A percentile compares a stretch with the other conserved stretches of the same genome.
Evolutionary conservation across 2,329 filamentous ascomycete genomes (phyloP).

Genomic region (Torrubiella hemipterigena): DNA sequence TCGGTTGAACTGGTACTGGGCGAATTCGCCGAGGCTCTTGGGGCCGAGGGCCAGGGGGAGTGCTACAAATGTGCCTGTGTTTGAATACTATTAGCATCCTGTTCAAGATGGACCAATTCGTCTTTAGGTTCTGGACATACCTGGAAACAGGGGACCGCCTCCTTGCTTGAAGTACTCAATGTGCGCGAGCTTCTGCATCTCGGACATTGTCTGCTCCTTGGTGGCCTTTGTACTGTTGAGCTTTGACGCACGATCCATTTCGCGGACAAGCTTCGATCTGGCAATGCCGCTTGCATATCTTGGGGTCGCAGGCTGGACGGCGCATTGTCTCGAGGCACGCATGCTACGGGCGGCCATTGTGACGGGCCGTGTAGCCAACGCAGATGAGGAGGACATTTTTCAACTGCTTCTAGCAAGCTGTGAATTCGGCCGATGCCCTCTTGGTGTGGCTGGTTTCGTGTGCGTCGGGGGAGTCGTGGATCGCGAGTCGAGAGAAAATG

Average conservation of each 20-base stretch:
- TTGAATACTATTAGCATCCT: background rate
- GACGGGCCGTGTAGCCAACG: no score
- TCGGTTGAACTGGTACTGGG: conserved; percentile 24
- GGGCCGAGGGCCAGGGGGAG: conserved; percentile 25
- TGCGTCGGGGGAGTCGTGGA: conserved; percentile 2
- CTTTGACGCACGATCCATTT: conserved; percentile 14
- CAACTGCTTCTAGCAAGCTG: no score
- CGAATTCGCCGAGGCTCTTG: conserved; percentile 14
- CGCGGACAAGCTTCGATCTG: conserved; percentile 13
- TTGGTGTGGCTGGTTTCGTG: no score
- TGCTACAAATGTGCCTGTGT: conserved; percentile 34
- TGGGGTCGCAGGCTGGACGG: no score
- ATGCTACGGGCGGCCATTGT: no score
- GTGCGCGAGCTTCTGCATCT: conserved; percentile 17
- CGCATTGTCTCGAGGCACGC: no score
- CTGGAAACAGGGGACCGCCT: conserved; percentile 21
- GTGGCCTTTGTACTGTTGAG: conserved; percentile 13
- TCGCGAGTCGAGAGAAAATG: no score
- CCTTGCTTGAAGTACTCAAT: conserved; percentile 20
- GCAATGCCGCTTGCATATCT: conserved; percentile 15
- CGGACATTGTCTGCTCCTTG: conserved; percentile 16
- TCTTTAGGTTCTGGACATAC: conserved; percentile 10
- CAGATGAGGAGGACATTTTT: no score
- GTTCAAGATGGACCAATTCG: background rate
- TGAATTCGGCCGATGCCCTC: no score